Evolutionary conservation across 805 yeast species (phyloP).

Genomic region (Myxozyma vanderwaltii): DNA sequence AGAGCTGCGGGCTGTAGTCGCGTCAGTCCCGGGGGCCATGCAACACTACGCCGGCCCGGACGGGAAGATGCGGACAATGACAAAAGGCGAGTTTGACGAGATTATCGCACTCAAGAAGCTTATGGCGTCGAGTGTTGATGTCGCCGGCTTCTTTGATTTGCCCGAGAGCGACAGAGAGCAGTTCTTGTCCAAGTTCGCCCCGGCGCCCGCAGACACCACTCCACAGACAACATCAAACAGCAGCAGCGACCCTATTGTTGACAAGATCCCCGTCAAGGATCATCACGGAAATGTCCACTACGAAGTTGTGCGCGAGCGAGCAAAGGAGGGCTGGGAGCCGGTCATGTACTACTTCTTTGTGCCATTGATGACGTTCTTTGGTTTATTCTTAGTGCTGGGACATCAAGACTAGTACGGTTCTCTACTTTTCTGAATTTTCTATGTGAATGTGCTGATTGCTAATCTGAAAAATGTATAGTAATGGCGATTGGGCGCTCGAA

Average conservation of each 20-base stretch:
- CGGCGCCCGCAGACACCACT: neutral
- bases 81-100: slow-evolving; percentile 69
- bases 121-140: neutral
- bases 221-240: slow-evolving; percentile 42
- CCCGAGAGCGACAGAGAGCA: slow-evolving; percentile 2
- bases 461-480: slow-evolving; percentile 23
- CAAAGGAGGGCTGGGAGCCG: slow-evolving; percentile 84
- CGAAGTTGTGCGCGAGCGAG: slow-evolving; percentile 72
- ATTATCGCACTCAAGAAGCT: slow-evolving; percentile 49
- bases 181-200: neutral
- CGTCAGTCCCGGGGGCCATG: slow-evolving; percentile 63
- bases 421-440: neutral
- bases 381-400: slow-evolving; percentile 55
- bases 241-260: slow-evolving; percentile 60
- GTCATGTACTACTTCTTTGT: slow-evolving; percentile 70
- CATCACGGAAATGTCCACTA: slow-evolving; percentile 76
- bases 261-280: slow-evolving; percentile 82
- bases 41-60: slow-evolving; percentile 72
- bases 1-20: slow-evolving; percentile 44
- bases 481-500: slow-evolving; percentile 76
- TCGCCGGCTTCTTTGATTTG: slow-evolving; percentile 5
- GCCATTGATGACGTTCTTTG: slow-evolving; percentile 64
- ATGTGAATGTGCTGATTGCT: neutral
- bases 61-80: slow-evolving; percentile 70
- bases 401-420: slow-evolving; percentile 42